These are phyloP conservation scores for Buxus sempervirens DNA, from an alignment of 164 flowering plant genomes.

Conservation along the genomic window DNA sequence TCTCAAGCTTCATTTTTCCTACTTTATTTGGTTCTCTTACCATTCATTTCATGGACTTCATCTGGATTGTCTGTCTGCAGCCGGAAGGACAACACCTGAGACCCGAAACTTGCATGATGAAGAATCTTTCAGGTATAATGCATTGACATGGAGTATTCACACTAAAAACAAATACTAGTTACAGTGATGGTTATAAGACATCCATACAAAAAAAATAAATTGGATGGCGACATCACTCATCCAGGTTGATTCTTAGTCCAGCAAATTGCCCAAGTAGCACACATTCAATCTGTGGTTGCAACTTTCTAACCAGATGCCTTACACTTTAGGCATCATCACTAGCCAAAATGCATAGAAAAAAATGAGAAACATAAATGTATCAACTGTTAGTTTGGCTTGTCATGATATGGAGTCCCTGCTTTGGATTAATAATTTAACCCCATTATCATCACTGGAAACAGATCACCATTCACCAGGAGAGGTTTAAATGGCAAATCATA, in stretches of 20 bases:
- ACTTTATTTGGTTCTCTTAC: background rate
- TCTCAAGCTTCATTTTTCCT: conserved; percentile 1
- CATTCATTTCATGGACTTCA: conserved; percentile 3
- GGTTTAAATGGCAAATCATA: conserved; percentile 12
- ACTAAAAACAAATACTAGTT: too few relatives aligned
- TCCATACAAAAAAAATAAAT: background rate
- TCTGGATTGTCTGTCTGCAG: background rate
- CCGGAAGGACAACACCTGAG: conserved; percentile 24
- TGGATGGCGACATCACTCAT: too few relatives aligned
- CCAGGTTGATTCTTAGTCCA: too few relatives aligned
- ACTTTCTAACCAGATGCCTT: too few relatives aligned
- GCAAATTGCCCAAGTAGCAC: too few relatives aligned
- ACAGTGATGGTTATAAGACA: background rate
- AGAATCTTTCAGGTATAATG: conserved; percentile 27
- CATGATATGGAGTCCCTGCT: background rate
- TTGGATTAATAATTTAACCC: background rate
- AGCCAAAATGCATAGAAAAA: too few relatives aligned
- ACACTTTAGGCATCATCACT: too few relatives aligned
- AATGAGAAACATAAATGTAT: too few relatives aligned
- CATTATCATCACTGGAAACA: conserved; percentile 16
- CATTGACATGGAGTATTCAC: background rate
- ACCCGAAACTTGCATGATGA: conserved; percentile 24
- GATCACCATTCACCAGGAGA: conserved; percentile 39
- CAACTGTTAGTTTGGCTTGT: background rate
- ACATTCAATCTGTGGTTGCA: too few relatives aligned